Percentiles rank a stretch among this genome's conserved stretches.
Evolutionary conservation across 495 filamentous ascomycete species (phyloP).

Genomic region (Aspergillus coremiiformis): DNA sequence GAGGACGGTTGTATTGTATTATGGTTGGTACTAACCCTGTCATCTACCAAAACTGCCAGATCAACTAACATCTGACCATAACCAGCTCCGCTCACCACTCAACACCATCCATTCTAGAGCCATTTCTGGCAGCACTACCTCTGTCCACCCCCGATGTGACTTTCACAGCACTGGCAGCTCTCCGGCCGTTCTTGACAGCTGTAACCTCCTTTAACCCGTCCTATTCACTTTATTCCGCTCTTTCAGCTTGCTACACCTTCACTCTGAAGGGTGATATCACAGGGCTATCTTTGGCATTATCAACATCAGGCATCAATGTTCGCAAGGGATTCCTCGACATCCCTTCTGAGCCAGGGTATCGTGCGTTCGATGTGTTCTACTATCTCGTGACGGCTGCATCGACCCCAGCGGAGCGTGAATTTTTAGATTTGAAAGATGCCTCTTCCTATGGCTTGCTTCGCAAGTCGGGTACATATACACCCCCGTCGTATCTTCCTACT

Average conservation of each 20-base stretch:
- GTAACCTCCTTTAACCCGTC: constrained; percentile 88
- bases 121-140: constrained; percentile 75
- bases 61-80: neutral
- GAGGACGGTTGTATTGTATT: constrained; percentile 93
- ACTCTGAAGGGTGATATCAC: constrained; percentile 72
- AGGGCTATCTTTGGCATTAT: constrained; percentile 67
- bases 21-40: constrained; percentile 48
- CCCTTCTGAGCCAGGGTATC: constrained; percentile 69
- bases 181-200: constrained; percentile 79
- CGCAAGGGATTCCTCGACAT: constrained; percentile 72
- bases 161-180: constrained; percentile 65
- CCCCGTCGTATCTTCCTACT: constrained; percentile 83
- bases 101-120: constrained; percentile 73
- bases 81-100: constrained; percentile 78
- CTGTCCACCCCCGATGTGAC: constrained; percentile 65
- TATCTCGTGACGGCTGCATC: constrained; percentile 87
- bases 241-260: constrained; percentile 74
- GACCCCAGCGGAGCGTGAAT: constrained; percentile 84
- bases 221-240: constrained; percentile 68
- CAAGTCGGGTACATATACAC: constrained; percentile 75
- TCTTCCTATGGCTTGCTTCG: constrained; percentile 72
- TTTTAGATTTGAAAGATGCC: constrained; percentile 74
- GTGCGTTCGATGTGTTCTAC: constrained; percentile 98
- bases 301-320: constrained; percentile 83
- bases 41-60: neutral